Evolutionary conservation across 768 basidiomycete genomes (phyloP).

Genomic region (Paxillus involutus): DNA sequence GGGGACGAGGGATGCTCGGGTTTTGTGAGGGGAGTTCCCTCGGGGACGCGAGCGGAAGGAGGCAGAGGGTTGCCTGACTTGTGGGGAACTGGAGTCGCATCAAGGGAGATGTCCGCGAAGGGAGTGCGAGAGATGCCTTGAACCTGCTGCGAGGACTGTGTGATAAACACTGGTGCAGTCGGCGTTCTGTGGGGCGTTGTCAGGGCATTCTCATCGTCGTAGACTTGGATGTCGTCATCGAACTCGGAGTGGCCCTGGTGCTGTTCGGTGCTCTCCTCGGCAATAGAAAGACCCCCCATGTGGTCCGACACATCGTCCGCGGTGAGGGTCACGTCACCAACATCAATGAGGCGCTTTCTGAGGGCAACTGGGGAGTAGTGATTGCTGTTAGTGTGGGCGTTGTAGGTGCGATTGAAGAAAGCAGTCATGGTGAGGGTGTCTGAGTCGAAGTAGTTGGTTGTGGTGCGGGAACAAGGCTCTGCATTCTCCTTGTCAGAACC

Average conservation of each 20-base stretch:
- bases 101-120: slow-evolving; percentile 11
- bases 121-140: slow-evolving; percentile 2
- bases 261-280: slow-evolving; percentile 1
- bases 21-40: not conserved
- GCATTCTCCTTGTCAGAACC: slow-evolving; percentile 20
- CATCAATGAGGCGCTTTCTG: slow-evolving; percentile 30
- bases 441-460: slow-evolving; percentile 13
- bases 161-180: not conserved
- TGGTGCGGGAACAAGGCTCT: not conserved
- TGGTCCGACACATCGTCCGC: slow-evolving; percentile 11
- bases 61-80: slow-evolving; percentile 1
- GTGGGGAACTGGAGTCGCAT: slow-evolving; percentile 15
- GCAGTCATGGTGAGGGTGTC: slow-evolving; percentile 37
- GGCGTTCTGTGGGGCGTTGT: not conserved
- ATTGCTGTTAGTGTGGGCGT: slow-evolving; percentile 4
- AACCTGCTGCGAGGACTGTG: not conserved
- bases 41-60: not conserved
- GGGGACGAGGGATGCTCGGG: not conserved
- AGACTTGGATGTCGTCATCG: not conserved
- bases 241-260: not conserved
- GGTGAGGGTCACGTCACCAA: slow-evolving; percentile 19
- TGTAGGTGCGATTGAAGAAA: slow-evolving; percentile 32
- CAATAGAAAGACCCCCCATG: slow-evolving; percentile 6
- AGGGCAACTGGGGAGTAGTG: slow-evolving; percentile 16
- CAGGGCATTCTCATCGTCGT: slow-evolving; percentile 1